Conservation (phyloP, 2,329 filamentous ascomycete species). For the Ceratocystis colombiana region DNA sequence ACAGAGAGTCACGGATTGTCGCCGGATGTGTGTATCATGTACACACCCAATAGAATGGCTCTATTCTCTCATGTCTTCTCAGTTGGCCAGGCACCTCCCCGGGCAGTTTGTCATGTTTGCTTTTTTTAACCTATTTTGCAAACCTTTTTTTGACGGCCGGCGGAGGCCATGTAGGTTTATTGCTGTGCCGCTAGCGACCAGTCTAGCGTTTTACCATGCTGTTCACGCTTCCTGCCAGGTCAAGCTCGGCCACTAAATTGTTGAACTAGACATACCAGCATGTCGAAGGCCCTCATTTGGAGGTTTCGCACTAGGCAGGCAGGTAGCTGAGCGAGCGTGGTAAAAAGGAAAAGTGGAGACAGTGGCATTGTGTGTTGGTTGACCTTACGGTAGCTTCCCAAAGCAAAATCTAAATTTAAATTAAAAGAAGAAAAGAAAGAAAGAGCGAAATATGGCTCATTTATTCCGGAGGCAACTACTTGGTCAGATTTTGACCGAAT, state of each 20-base stretch:
- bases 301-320: neutral
- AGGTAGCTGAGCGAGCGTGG: neutral
- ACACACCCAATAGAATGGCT: neutral
- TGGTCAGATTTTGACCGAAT: neutral
- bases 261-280: neutral
- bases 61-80: neutral
- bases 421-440: neutral
- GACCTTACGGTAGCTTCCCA: neutral
- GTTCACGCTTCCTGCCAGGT: neutral
- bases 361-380: neutral
- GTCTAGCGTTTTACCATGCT: conserved; percentile 7
- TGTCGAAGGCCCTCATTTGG: neutral
- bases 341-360: neutral
- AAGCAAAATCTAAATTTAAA: neutral
- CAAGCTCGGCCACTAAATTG: neutral
- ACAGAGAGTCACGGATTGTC: neutral
- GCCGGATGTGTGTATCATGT: neutral
- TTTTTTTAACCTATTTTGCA: neutral
- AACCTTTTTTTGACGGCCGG: neutral
- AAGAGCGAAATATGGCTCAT: neutral
- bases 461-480: neutral
- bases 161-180: neutral
- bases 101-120: neutral
- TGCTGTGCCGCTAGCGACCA: conserved; percentile 7
- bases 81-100: neutral